phyloP scores from a whole-genome alignment of 2,329 filamentous ascomycete species.

The Fusarium sp. region DNA sequence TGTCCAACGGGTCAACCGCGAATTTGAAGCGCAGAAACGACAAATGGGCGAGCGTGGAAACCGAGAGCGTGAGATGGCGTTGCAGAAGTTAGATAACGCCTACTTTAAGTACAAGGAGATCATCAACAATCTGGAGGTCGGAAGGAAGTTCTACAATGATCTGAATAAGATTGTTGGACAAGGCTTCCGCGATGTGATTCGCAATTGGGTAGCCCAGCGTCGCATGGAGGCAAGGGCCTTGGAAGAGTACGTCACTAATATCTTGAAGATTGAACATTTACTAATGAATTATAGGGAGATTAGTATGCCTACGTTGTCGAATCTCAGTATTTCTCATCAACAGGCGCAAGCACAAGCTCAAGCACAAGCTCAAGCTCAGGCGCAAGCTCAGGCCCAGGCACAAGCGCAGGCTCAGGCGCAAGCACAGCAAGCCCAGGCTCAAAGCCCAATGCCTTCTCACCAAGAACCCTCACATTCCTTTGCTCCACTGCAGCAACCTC shows the following conservation, averaged over 20 bases:
- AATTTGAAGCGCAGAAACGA: conserved; percentile 78
- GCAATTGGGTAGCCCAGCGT: conserved; percentile 82
- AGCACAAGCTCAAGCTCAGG: background rate
- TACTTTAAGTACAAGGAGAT: conserved; percentile 98
- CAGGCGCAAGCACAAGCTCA: conserved; percentile 28
- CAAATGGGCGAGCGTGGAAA: conserved; percentile 71
- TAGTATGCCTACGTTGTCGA: conserved; percentile 62
- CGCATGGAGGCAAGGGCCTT: conserved; percentile 82
- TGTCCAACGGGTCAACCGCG: conserved; percentile 78
- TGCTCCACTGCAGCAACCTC: conserved; percentile 23
- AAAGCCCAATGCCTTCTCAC: conserved; percentile 31
- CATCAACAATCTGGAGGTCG: conserved; percentile 88
- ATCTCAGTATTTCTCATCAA: conserved; percentile 53
- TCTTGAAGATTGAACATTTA: background rate
- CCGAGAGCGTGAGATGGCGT: conserved; percentile 81
- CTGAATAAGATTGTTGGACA: conserved; percentile 84
- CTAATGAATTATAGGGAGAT: conserved; percentile 56
- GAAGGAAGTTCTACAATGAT: conserved; percentile 97
- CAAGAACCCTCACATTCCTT: conserved; percentile 27
- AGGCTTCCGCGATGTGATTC: conserved; percentile 81
- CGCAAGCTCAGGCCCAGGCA: background rate
- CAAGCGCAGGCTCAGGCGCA: conserved; percentile 29
- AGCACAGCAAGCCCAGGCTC: conserved; percentile 26
- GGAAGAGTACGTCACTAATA: conserved; percentile 70
- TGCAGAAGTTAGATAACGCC: conserved; percentile 89